phyloP scores from a whole-genome alignment of 1,139 yeast genomes.

The Yamadazyma sp. region DNA sequence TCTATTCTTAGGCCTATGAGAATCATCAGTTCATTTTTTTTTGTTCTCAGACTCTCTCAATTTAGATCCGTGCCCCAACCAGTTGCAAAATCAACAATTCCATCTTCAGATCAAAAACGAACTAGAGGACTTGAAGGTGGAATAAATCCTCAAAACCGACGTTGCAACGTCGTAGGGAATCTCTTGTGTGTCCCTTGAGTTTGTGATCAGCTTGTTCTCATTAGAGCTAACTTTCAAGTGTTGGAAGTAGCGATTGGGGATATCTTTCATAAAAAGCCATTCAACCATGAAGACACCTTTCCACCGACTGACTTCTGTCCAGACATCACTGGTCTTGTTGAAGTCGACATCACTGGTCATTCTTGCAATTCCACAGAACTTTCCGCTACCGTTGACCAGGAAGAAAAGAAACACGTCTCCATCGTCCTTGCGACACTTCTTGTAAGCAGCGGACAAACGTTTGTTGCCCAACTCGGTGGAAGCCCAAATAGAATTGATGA shows the following conservation, averaged over 20 bases:
- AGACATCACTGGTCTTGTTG: constrained; percentile 38
- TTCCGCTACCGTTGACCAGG: constrained; percentile 60
- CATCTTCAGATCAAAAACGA: constrained; percentile 13
- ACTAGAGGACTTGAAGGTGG: constrained; percentile 21
- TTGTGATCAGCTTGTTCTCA: constrained; percentile 53
- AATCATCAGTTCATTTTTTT: constrained; percentile 3
- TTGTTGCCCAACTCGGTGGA: constrained; percentile 59
- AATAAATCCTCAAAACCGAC: constrained; percentile 49
- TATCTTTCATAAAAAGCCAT: constrained; percentile 53
- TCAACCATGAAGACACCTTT: constrained; percentile 52
- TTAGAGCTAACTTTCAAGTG: constrained; percentile 45
- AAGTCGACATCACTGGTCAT: constrained; percentile 46
- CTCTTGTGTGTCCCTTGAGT: constrained; percentile 64
- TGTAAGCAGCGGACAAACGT: constrained; percentile 39
- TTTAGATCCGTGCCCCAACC: background rate
- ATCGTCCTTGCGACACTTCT: constrained; percentile 3
- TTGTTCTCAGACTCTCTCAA: too few relatives aligned
- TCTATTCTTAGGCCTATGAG: background rate
- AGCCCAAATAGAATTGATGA: constrained; percentile 54
- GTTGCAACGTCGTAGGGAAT: constrained; percentile 43
- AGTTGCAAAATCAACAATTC: constrained; percentile 1
- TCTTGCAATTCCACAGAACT: constrained; percentile 63
- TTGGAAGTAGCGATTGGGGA: constrained; percentile 48
- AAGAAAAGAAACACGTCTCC: constrained; percentile 47
- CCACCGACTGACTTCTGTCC: constrained; percentile 52